Evolutionary conservation across 352 stramenopile species (phyloP), one percentile per base, ranked within the genome.

Genomic region (Globisporangium cylindrosporum): DNA sequence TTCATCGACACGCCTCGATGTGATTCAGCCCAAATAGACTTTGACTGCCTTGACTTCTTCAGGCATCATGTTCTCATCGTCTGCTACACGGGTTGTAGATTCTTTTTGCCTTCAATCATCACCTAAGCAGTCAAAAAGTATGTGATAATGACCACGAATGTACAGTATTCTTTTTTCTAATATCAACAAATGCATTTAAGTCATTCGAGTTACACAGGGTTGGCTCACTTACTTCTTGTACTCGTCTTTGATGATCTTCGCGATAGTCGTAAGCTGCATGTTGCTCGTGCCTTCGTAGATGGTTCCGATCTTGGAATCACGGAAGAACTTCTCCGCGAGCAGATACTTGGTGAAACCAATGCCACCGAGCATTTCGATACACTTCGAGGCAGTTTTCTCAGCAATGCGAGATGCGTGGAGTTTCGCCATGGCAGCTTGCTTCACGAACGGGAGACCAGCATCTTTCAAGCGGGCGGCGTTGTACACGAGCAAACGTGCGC

Each of bases 251-350:
- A 98, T 75, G 18, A 97, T 69, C 75, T 97, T 97, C 58, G 92
- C 91, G 67, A 98, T 98, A 12, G 90, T 97, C 59, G 84, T 93
- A 48, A 99, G 91, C 88, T 99, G 95, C 85, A 99, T 98, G 77
- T 99, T 98, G 73, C 86, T 98, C 12, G 96, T 99, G 25, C 97
- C 97, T 80, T 99, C 97, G 81, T 99, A 99, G 64, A 99, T 99
- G 25, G 88, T 85, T 55, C 96, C 96, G 69, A 99, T 98, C 78
- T 99, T 99, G 71, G 94, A 97, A 76, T 99, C 97, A 63, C 97
- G 90, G 74, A 94, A 99, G 71, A 98, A 98, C 72, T 99, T 99
- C 72, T 99, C 97, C 0, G 91, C 94, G 10, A 97, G 69, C 38
- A 98, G 73, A 57, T 98, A 90, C 77, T 98, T 96, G 15, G 93